phyloP scores from a whole-genome alignment of 495 filamentous ascomycete genomes.

The Penicillium waksmanii region DNA sequence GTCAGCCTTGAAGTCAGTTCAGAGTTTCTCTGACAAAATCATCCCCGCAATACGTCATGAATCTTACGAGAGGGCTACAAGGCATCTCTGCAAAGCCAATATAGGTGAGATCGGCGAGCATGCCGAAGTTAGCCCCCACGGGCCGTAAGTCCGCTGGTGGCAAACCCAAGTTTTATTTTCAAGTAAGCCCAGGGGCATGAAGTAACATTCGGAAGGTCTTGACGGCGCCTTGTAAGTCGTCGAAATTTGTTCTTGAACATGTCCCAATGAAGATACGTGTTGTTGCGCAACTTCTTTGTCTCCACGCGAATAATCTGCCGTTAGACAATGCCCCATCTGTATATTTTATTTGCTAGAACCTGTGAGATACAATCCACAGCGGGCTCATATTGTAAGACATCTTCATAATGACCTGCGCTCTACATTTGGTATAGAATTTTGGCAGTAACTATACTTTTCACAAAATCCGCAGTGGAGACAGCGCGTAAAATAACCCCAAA shows the following conservation, averaged over 20 bases:
- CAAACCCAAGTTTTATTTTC: not conserved
- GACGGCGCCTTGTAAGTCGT: too few species aligned
- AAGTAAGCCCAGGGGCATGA: not conserved
- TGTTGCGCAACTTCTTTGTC: too few species aligned
- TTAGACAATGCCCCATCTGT: too few species aligned
- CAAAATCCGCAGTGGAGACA: not conserved
- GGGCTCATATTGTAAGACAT: too few species aligned
- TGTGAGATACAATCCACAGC: too few species aligned
- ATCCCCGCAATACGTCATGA: conserved; percentile 3
- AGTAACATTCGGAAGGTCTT: not conserved
- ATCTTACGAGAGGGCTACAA: not conserved
- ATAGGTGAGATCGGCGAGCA: not conserved
- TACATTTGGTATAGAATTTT: not conserved
- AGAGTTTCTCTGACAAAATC: not conserved
- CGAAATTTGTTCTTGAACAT: too few species aligned
- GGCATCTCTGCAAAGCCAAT: not conserved
- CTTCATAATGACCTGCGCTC: too few species aligned
- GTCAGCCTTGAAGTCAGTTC: not conserved
- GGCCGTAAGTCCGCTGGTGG: not conserved
- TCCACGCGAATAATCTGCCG: too few species aligned
- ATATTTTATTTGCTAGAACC: too few species aligned
- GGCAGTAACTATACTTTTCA: not conserved
- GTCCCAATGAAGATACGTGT: too few species aligned
- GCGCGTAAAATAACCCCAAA: not conserved
- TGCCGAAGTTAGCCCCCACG: conserved; percentile 5